Evolutionary conservation across 371 early-diverging fungal genomes (phyloP).

Genomic region (Funneliformis caledonium): DNA sequence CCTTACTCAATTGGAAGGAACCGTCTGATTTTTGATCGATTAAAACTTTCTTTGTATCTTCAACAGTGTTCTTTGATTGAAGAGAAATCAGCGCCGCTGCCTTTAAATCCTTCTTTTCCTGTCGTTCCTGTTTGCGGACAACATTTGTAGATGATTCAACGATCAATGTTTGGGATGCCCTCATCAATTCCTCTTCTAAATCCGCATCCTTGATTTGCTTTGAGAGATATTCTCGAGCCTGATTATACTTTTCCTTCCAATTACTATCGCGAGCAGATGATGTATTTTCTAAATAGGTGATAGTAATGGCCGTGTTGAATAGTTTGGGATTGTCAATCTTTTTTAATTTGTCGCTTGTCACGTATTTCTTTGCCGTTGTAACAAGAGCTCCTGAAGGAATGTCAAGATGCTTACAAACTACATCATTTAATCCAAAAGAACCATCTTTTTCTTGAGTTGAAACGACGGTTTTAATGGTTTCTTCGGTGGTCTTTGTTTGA

Average conservation of each 20-base stretch:
- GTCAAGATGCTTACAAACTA: neutral
- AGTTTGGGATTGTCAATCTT: too few relatives aligned
- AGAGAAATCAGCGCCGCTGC: too few relatives aligned
- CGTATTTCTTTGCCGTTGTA: neutral
- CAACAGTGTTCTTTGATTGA: too few relatives aligned
- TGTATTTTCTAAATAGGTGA: neutral
- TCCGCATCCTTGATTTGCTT: neutral
- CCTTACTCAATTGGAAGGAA: too few relatives aligned
- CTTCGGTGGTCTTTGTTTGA: neutral
- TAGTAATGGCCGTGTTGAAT: neutral
- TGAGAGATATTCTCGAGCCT: neutral
- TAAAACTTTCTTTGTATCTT: too few relatives aligned
- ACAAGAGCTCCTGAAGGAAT: neutral
- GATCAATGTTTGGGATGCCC: neutral
- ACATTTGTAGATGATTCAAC: neutral
- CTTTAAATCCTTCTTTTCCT: too few relatives aligned
- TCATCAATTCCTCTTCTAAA: neutral
- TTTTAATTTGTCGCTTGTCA: constrained; percentile 5
- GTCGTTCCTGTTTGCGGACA: too few relatives aligned
- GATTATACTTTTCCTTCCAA: constrained; percentile 8
- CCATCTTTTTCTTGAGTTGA: neutral
- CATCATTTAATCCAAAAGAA: constrained; percentile 1
- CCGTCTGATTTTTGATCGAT: too few relatives aligned
- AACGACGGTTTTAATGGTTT: neutral
- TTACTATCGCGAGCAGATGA: neutral